Base-by-base conservation (phyloP, 352 stramenopile genomes). In the Globisporangium polare region DNA sequence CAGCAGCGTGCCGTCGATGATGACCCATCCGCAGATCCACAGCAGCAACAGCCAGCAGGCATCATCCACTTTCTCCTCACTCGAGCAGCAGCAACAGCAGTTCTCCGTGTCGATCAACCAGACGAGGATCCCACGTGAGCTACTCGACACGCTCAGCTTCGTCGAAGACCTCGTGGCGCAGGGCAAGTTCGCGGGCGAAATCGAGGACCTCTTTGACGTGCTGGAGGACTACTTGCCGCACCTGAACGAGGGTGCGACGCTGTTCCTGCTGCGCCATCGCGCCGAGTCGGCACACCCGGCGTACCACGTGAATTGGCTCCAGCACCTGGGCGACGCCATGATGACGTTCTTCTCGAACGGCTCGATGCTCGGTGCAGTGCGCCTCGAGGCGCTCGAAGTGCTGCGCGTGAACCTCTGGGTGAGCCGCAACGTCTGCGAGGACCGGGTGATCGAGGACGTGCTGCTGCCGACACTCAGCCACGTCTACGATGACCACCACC, bases 361-460 rank as follows among this genome's bases (percentile, higher is more conserved):
- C 5, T 41, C 56, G 6, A 67, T 90, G 33, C 73, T 79, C 22
- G 60, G 62, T 5, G 63, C 63, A 37, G 77, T 96, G 33, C 77
- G 87, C 0, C 66, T 91, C 43, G 75, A 92, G 54, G 82, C 87
- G 3, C 73, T 96, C 27, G 72, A 86, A 31, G 59, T 91, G 27
- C 71, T 96, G 0, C 73, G 83, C 22, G 66, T 78, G n/a, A 95
- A 87, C 43, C 64, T 96, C 18, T 83, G 72, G 57, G 78, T 79
- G 42, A 92, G 87, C 66, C 78, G 84, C 15, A 86, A 92, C 61
- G 76, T 94, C 6, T 93, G 82, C 52, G 87, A 96, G 63, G 86
- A 94, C 52, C 80, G 83, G 24, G 81, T 96, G 10, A 85, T 95
- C 33, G 86, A 96, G 72, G 84, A 96, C 65, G 77, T 96, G 12